Evolutionary conservation across 1,284 basidiomycete species (phyloP), one percentile per base, ranked within the genome.

Genomic region (Sporisorium scitamineum): DNA sequence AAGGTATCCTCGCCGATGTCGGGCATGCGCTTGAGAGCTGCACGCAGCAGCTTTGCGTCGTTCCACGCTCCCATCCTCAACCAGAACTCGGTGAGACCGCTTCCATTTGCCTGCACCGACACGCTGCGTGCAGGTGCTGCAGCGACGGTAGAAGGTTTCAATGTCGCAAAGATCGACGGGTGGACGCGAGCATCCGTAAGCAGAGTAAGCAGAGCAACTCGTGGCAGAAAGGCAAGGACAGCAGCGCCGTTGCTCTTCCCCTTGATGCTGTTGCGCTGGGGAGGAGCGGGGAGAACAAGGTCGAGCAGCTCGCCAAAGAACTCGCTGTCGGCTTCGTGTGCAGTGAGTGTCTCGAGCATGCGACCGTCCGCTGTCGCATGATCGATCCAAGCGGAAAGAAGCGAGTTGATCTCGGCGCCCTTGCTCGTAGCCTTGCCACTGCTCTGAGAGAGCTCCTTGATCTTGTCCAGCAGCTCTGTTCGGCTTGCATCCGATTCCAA

Each of bases 281-380:
- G 11, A 22, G 54, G 50, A 39, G 55, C 47, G n/a, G 69, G 69
- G 6, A 70, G 54, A 41, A 71, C n/a, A 13, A 59, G n/a, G 24
- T 66, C 62, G 31, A 71, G 59, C 51, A 71, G 34, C 37, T 65
- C 51, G 27, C 63, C 20, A 52, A 24, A 71, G 63, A 71, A 71
- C 0, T 7, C 3, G 8, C 44, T 58, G 45, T 71, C 69, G n/a
- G 59, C 59, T 24, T 71, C 63, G n/a, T 60, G 59, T 4, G 51
- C 59, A n/a, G 62, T 39, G 41, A 71, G 54, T 8, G 69, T 71
- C 41, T 71, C 69, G 41, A 71, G 59, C 63, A 71, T 66, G 44
- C 69, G 51, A 34, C 69, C 63, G 20, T 71, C 69, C 0, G 51
- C 51, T 7, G 69, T 71, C 3, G 63, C 32, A 6, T 31, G 52